Evolutionary conservation across 805 yeast genomes (phyloP).

Genomic region (Hanseniaspora vineae): DNA sequence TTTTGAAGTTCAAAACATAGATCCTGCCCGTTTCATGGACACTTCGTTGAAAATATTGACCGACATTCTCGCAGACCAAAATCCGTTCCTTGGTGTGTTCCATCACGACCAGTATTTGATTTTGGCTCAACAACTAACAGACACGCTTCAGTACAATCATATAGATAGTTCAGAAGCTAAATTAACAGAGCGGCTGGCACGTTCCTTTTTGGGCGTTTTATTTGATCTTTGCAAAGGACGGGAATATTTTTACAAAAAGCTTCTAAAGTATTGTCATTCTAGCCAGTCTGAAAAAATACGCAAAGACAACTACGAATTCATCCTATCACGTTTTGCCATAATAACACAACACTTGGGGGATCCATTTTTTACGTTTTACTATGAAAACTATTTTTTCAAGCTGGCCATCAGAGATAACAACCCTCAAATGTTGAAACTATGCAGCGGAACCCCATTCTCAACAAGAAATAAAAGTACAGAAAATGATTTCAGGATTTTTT

Average conservation of each 20-base stretch:
- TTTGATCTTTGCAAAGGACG: neutral
- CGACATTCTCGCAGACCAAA: no score
- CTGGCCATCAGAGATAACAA: neutral
- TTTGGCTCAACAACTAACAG: no score
- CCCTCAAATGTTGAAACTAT: neutral
- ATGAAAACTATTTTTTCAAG: neutral
- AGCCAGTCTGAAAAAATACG: neutral
- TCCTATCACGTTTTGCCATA: neutral
- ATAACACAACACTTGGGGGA: constrained; percentile 4
- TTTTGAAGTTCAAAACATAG: neutral
- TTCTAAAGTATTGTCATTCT: neutral
- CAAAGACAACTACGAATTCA: neutral
- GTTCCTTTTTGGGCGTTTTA: no score
- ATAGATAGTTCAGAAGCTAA: neutral
- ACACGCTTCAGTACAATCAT: no score
- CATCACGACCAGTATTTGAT: no score
- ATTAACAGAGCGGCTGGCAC: neutral
- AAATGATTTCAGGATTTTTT: no score
- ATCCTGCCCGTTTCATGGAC: neutral
- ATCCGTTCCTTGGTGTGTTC: no score
- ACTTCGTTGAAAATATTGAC: neutral
- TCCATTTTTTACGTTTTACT: constrained; percentile 12
- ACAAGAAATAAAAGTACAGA: no score
- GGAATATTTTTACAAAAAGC: neutral
- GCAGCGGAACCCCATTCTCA: no score